Evolutionary conservation across 805 yeast species (phyloP).

Genomic region (Priceomyces medius): DNA sequence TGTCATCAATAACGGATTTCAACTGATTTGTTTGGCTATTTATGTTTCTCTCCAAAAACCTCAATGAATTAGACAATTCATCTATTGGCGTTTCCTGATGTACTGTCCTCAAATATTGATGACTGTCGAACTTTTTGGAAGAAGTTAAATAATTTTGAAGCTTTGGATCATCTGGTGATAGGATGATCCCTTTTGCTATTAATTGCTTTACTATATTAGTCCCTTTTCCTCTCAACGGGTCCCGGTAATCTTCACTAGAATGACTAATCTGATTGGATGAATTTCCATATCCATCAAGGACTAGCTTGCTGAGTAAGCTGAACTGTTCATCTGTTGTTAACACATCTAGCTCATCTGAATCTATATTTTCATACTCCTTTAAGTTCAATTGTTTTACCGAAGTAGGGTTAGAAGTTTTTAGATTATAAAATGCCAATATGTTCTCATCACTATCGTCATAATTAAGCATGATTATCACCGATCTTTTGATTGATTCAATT

Average conservation of each 20-base stretch:
- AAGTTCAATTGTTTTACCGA: conserved; percentile 17
- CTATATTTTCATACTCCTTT: conserved; percentile 13
- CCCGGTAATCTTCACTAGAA: conserved; percentile 23
- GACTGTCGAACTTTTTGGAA: conserved; percentile 35
- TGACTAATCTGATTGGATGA: conserved; percentile 6
- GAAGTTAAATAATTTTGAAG: conserved; percentile 33
- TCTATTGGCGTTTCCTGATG: conserved; percentile 40
- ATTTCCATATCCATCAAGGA: conserved; percentile 11
- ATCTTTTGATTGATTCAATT: not conserved
- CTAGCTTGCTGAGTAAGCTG: conserved; percentile 26
- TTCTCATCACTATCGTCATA: conserved; percentile 29
- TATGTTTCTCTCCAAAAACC: conserved; percentile 33
- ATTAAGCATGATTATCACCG: conserved; percentile 23
- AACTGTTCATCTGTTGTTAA: conserved; percentile 31
- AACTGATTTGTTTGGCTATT: conserved; percentile 35
- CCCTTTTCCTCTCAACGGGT: conserved; percentile 34
- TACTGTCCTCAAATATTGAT: conserved; percentile 34
- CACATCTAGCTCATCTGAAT: conserved; percentile 18
- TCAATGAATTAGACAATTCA: conserved; percentile 27
- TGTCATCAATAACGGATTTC: conserved; percentile 35
- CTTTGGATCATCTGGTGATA: conserved; percentile 28
- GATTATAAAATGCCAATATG: conserved; percentile 30
- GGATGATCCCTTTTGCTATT: conserved; percentile 21
- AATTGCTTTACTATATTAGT: conserved; percentile 28
- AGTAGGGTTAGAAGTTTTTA: conserved; percentile 23